Evolutionary conservation across 2,329 filamentous ascomycete species (phyloP).

Genomic region (Graphilbum fragrans): DNA sequence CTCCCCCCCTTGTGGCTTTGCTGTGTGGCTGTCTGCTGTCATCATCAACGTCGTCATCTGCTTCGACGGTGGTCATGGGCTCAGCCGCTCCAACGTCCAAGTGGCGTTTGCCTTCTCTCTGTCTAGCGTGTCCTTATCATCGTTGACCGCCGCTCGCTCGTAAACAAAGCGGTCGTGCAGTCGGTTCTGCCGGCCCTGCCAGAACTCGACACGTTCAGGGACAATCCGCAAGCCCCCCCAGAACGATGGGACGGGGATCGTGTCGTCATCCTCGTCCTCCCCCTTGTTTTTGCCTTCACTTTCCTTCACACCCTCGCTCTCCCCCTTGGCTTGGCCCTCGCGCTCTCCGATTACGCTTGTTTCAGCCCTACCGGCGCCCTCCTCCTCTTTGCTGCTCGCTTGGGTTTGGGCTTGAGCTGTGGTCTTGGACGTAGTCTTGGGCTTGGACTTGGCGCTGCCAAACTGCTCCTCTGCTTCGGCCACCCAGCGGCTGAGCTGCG

Average conservation of each 20-base stretch:
- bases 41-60: too few relatives aligned
- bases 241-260: constrained; percentile 84
- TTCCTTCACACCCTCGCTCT: too few relatives aligned
- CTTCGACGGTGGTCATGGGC: constrained; percentile 43
- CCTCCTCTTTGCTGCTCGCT: constrained; percentile 30
- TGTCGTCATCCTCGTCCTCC: constrained; percentile 35
- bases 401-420: too few relatives aligned
- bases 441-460: constrained; percentile 68
- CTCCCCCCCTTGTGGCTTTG: too few relatives aligned
- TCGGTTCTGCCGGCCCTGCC: constrained; percentile 81
- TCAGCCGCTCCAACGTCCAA: constrained; percentile 63
- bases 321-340: too few relatives aligned
- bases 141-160: constrained; percentile 36
- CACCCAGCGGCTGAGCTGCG: constrained; percentile 65
- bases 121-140: constrained; percentile 21
- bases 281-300: too few relatives aligned
- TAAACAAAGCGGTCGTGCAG: constrained; percentile 93
- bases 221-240: constrained; percentile 87
- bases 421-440: too few relatives aligned
- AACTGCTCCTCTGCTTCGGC: constrained; percentile 66
- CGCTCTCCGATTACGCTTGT: too few relatives aligned
- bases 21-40: too few relatives aligned
- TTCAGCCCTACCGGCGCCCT: constrained; percentile 26
- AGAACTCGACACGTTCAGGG: constrained; percentile 86
- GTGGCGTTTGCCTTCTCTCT: constrained; percentile 15